phyloP scores from a whole-genome alignment of 805 yeast species.

The Ogataea minuta region DNA sequence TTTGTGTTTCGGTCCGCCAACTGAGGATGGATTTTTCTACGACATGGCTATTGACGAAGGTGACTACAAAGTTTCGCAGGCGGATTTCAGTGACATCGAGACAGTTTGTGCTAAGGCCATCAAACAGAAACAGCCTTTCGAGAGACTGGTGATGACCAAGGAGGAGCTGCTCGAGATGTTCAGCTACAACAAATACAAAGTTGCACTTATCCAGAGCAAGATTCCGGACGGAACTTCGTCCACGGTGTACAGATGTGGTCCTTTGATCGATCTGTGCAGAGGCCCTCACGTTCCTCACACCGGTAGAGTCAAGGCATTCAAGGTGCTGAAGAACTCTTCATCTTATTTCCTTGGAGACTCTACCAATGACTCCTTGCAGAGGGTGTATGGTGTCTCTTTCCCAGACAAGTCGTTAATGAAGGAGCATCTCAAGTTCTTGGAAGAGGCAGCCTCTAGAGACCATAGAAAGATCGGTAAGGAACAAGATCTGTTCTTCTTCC shows the following conservation, averaged over 20 bases:
- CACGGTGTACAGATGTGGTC: conserved; percentile 97
- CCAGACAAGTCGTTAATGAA: conserved; percentile 97
- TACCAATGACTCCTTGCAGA: conserved; percentile 89
- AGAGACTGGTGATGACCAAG: conserved; percentile 87
- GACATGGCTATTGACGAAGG: conserved; percentile 87
- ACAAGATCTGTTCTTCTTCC: conserved; percentile 92
- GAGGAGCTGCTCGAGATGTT: conserved; percentile 92
- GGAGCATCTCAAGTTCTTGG: conserved; percentile 89
- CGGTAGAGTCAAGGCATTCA: conserved; percentile 92
- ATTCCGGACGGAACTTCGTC: conserved; percentile 95
- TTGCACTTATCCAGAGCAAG: conserved; percentile 78
- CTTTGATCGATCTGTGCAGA: conserved; percentile 91
- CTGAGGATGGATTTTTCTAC: conserved; percentile 95
- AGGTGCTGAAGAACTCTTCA: conserved; percentile 91
- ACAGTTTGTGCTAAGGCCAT: conserved; percentile 84
- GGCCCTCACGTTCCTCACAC: conserved; percentile 99
- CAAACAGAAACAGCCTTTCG: conserved; percentile 93
- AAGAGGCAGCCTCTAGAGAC: conserved; percentile 94
- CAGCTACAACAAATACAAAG: conserved; percentile 93
- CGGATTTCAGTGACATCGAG: conserved; percentile 83
- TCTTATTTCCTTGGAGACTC: conserved; percentile 95
- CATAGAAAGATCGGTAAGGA: conserved; percentile 96
- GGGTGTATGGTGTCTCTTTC: conserved; percentile 97
- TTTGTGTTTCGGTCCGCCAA: conserved; percentile 93
- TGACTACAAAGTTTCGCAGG: conserved; percentile 70